A percentile compares a stretch with the other conserved stretches of the same genome.
Evolutionary conservation across 2,329 filamentous ascomycete species (phyloP).

Genomic region (Alternaria gansuensis): DNA sequence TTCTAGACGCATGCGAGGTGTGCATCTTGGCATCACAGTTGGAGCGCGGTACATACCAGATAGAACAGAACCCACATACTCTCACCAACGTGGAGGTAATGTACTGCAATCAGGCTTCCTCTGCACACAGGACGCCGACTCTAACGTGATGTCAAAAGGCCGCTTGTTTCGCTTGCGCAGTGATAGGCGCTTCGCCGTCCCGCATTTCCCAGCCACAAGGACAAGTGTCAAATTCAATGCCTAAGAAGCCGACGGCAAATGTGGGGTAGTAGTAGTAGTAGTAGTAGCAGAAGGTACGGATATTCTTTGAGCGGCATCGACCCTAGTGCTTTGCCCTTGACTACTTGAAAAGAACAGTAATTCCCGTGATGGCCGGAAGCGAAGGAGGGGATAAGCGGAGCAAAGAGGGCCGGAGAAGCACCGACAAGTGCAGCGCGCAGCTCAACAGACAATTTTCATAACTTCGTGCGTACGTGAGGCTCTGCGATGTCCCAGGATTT

Average conservation of each 20-base stretch:
- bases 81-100: constrained; percentile 8
- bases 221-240: constrained; percentile 19
- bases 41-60: constrained; percentile 13
- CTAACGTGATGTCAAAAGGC: constrained; percentile 8
- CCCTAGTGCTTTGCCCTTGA: constrained; percentile 16
- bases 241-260: constrained; percentile 18
- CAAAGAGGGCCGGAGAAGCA: constrained; percentile 21
- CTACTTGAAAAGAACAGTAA: constrained; percentile 11
- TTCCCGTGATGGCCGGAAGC: constrained; percentile 17
- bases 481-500: constrained; percentile 16
- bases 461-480: constrained; percentile 18
- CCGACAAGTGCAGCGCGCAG: constrained; percentile 19
- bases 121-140: constrained; percentile 17
- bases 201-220: constrained; percentile 19
- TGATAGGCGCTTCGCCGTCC: constrained; percentile 19
- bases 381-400: constrained; percentile 25
- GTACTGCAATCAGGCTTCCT: constrained; percentile 11
- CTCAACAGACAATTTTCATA: constrained; percentile 24
- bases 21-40: constrained; percentile 17
- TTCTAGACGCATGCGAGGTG: constrained; percentile 15
- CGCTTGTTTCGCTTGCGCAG: constrained; percentile 9
- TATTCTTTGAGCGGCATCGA: constrained; percentile 11
- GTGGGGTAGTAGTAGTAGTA: constrained; percentile 11
- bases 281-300: background rate
- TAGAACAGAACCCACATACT: constrained; percentile 5